A percentile compares a stretch with the other conserved stretches of the same genome.
These are phyloP conservation scores for Lecanosticta acicola DNA, from an alignment of 2,329 filamentous ascomycete species.

Conservation along the genomic window DNA sequence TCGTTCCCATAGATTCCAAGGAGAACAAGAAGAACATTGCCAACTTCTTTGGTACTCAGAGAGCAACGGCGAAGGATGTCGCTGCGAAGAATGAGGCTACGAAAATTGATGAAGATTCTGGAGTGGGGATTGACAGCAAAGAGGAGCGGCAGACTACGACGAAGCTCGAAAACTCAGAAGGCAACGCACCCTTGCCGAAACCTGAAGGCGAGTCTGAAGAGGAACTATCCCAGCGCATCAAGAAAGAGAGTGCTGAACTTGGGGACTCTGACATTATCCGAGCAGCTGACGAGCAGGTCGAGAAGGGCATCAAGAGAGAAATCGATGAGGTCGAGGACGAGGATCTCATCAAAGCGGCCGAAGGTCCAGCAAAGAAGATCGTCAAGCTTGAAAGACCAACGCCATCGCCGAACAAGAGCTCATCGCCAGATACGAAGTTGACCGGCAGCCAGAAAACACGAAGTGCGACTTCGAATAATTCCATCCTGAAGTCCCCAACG, in stretches of 20 bases:
- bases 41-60: constrained; percentile 74
- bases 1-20: constrained; percentile 74
- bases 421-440: constrained; percentile 9
- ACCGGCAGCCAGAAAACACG: constrained; percentile 40
- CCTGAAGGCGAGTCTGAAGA: constrained; percentile 20
- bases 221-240: constrained; percentile 35
- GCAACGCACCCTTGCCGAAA: constrained; percentile 49
- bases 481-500: constrained; percentile 40
- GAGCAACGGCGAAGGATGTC: constrained; percentile 33
- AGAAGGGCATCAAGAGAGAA: constrained; percentile 46
- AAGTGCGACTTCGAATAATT: constrained; percentile 54
- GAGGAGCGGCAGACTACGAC: constrained; percentile 39
- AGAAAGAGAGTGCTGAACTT: constrained; percentile 40
- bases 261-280: constrained; percentile 25
- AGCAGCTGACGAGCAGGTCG: constrained; percentile 23
- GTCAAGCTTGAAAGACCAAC: constrained; percentile 26
- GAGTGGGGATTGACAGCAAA: constrained; percentile 36
- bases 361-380: constrained; percentile 37
- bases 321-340: constrained; percentile 34
- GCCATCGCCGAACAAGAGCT: constrained; percentile 22
- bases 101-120: constrained; percentile 28
- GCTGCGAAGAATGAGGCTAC: constrained; percentile 33
- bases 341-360: constrained; percentile 23
- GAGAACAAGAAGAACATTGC: constrained; percentile 91
- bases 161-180: constrained; percentile 43